These are phyloP conservation scores for Cystofilobasidium macerans DNA, from an alignment of 768 basidiomycete genomes.

Conservation along the genomic window DNA sequence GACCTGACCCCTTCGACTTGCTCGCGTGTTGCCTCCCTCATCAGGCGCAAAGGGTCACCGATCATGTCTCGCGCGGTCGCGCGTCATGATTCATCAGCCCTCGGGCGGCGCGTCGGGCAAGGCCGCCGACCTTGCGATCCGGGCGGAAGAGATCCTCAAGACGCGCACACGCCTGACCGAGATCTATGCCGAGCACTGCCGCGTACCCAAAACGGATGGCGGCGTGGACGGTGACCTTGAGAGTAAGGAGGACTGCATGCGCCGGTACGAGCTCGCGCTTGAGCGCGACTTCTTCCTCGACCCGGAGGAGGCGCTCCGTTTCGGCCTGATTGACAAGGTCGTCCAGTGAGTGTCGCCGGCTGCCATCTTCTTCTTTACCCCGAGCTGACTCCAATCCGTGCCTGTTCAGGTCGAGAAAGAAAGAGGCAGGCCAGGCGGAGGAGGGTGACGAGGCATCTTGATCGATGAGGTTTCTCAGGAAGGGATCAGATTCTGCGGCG, in stretches of 20 bases:
- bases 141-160: conserved; percentile 88
- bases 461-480: too few species aligned
- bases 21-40: conserved; percentile 10
- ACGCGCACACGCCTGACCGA: conserved; percentile 70
- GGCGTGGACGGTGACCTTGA: conserved; percentile 43
- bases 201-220: conserved; percentile 40
- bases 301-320: conserved; percentile 78
- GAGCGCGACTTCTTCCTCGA: conserved; percentile 97
- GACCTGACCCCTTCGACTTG: background rate
- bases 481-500: too few species aligned
- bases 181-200: conserved; percentile 83
- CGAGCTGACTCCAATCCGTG: too few species aligned
- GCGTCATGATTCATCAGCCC: conserved; percentile 98
- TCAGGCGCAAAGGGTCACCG: conserved; percentile 55
- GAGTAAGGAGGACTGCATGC: conserved; percentile 50
- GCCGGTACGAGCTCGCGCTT: conserved; percentile 75
- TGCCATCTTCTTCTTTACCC: too few species aligned
- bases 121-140: conserved; percentile 93
- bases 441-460: background rate
- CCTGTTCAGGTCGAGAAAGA: too few species aligned
- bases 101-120: conserved; percentile 93
- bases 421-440: background rate
- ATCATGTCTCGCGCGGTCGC: conserved; percentile 82
- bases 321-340: conserved; percentile 88
- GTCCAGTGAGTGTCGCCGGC: conserved; percentile 44